These are phyloP conservation scores for Fusarium oligoseptatum DNA, from an alignment of 2,329 filamentous ascomycete species.

Conservation along the genomic window DNA sequence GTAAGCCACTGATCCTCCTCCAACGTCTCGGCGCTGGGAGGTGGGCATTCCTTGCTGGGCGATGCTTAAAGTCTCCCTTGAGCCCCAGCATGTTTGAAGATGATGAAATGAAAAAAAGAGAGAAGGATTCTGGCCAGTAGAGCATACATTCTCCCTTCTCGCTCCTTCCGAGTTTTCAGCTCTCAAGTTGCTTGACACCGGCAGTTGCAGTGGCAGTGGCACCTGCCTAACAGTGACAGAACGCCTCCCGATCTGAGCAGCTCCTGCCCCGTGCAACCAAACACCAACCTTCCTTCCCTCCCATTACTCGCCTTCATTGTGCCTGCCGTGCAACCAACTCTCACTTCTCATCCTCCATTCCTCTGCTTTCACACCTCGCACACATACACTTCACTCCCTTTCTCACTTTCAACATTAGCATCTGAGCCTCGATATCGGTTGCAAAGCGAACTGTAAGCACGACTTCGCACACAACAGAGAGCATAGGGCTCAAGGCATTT, in stretches of 20 bases:
- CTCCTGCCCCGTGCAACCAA: constrained; percentile 39
- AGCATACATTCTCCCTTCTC: constrained; percentile 1
- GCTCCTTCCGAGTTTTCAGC: constrained; percentile 14
- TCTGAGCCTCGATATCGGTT: constrained; percentile 16
- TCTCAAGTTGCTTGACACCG: not conserved
- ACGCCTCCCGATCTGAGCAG: constrained; percentile 21
- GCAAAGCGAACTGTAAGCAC: constrained; percentile 25
- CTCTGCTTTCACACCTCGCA: constrained; percentile 37
- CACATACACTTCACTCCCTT: constrained; percentile 21
- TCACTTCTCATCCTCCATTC: constrained; percentile 15
- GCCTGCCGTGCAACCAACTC: constrained; percentile 36
- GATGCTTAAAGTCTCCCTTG: constrained; percentile 46
- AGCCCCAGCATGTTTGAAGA: constrained; percentile 31
- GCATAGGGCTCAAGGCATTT: constrained; percentile 4
- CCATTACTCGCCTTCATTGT: constrained; percentile 33
- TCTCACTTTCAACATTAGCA: constrained; percentile 29
- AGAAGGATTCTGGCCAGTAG: constrained; percentile 14
- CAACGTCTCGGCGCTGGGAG: constrained; percentile 39
- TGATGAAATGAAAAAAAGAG: constrained; percentile 8
- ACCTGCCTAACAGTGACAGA: constrained; percentile 16
- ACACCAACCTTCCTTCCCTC: constrained; percentile 19
- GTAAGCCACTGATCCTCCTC: constrained; percentile 37
- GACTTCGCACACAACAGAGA: constrained; percentile 28
- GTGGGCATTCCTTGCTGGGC: constrained; percentile 39
- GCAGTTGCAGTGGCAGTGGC: constrained; percentile 12